A percentile compares a stretch with the other conserved stretches of the same genome.
Evolutionary conservation across 345 rosid genomes (phyloP).

Genomic region (Aurinia saxatilis): DNA sequence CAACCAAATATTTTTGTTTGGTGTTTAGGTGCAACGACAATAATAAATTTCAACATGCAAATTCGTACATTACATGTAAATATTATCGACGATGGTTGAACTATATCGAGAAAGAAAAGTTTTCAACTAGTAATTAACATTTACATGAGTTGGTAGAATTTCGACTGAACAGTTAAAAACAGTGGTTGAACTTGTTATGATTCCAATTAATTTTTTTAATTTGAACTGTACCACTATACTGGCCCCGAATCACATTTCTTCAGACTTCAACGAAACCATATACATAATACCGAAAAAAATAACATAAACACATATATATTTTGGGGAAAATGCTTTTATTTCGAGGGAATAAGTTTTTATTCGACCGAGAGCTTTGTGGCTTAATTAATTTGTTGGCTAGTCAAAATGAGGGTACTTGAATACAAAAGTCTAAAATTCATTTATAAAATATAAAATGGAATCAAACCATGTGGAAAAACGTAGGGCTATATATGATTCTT

Average conservation of each 20-base stretch:
- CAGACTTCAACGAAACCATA: not conserved
- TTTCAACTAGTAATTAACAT: slow-evolving; percentile 4
- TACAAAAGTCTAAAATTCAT: not conserved
- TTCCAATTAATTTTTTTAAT: not conserved
- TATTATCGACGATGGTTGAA: not conserved
- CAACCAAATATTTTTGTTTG: not conserved
- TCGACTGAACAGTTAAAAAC: not conserved
- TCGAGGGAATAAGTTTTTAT: not conserved
- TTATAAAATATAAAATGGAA: not conserved
- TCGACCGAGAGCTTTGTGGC: not conserved
- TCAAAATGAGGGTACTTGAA: not conserved
- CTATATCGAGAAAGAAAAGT: not conserved
- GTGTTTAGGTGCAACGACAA: not conserved
- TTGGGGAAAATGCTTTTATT: not conserved
- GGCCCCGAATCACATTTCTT: not conserved
- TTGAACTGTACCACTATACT: not conserved
- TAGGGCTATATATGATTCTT: not conserved
- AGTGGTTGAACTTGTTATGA: not conserved
- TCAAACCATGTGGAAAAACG: not conserved
- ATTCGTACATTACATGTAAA: not conserved
- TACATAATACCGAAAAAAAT: too few species aligned
- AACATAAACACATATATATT: not conserved
- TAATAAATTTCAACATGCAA: not conserved
- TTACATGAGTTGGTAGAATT: not conserved
- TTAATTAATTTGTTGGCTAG: not conserved